Base-by-base conservation (phyloP, 305 asterid species). In the Fraxinus latifolia region DNA sequence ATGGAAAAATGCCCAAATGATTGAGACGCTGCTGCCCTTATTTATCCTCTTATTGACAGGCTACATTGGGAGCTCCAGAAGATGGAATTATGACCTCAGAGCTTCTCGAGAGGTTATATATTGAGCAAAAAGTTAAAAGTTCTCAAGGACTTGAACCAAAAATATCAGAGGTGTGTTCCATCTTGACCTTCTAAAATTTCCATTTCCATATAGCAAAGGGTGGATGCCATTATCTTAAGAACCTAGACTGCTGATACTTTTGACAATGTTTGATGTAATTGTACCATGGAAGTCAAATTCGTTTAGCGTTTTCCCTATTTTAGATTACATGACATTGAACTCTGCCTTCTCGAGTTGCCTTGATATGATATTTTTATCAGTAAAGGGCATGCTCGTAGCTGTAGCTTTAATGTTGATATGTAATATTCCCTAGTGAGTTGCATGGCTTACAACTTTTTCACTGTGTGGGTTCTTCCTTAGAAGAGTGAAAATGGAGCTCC, bases 1-100 rank as follows among this genome's bases (percentile, higher is more conserved):
- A 37, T 29, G 47, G 47, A 82, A 27, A 60, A 80, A 15, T 36
- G 58, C 55, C 53, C 8, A 34, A 42, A 11, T 78, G 80, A 79
- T 67, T 80, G 58, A 79, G 68, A 80, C 37, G 55, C 60, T 68
- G 31, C 75, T 62, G 1, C 47, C 74, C 70, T 74, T 17, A 42
- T 79, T 29, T 82, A 82, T 70, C 65, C 60, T 86, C 77, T 82
- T 55, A 70, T 80, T 85, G 86, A 82, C 91, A 95, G 99, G 87
- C 99, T 25, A 31, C 95, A 9, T 3, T 89, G 72, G 97, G 90
- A 81, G 86, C 70, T 25, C 86, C 79, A n/a, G 97, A 96, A 90
- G 93, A 94, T 81, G 99, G 99, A 19, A 89, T 93, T 83, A 92
- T 96, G 99, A 94, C 95, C 33, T 84, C 92, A 29, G 94, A 90